These are phyloP conservation scores for Yamadazyma epiphylla DNA, from an alignment of 1,139 yeast species.

Conservation along the genomic window DNA sequence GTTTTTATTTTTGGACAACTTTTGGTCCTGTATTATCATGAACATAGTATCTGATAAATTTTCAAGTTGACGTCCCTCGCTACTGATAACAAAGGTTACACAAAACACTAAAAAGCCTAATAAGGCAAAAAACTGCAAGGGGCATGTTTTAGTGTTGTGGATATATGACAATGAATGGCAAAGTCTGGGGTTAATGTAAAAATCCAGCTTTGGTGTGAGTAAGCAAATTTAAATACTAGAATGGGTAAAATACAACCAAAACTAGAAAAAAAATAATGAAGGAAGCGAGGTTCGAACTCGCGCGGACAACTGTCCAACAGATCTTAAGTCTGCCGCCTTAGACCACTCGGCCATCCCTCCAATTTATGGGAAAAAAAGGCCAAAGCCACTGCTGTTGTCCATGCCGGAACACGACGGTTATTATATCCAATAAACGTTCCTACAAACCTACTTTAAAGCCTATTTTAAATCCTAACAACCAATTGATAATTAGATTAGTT, in stretches of 20 bases:
- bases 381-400: too few species aligned
- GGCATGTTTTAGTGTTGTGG: too few species aligned
- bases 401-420: background rate
- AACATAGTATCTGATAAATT: constrained; percentile 6
- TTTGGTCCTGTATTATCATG: constrained; percentile 10
- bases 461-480: background rate
- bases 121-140: too few species aligned
- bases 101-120: too few species aligned
- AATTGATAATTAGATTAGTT: background rate
- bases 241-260: background rate
- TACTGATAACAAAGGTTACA: too few species aligned
- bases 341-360: constrained; percentile 12
- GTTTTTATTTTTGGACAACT: constrained; percentile 5
- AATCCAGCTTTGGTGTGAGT: too few species aligned
- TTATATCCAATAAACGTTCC: background rate
- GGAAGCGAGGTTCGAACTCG: constrained; percentile 84
- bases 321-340: constrained; percentile 12
- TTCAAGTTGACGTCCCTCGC: too few species aligned
- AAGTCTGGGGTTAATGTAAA: too few species aligned
- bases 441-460: too few species aligned
- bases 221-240: too few species aligned
- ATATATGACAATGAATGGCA: too few species aligned
- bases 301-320: constrained; percentile 49
- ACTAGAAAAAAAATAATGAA: constrained; percentile 44
- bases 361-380: background rate